Evolutionary conservation across 129 eudicot species (phyloP).

Genomic region (Arctium lappa): DNA sequence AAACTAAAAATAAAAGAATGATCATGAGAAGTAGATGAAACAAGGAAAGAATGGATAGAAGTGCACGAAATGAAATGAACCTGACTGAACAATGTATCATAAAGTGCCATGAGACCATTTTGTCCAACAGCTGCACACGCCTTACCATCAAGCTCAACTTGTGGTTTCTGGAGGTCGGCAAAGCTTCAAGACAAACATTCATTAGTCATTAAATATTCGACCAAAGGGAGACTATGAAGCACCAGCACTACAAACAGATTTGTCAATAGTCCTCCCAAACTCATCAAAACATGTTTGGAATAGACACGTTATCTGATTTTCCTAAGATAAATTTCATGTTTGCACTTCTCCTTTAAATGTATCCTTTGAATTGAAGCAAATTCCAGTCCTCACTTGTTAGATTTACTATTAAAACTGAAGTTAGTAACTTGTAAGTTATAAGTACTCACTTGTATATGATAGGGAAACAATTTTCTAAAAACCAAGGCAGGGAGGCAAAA

Average conservation of each 20-base stretch:
- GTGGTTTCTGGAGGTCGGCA: slow-evolving; percentile 95
- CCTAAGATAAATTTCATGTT: no score
- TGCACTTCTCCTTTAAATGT: no score
- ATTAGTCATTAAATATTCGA: neutral
- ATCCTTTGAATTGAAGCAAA: no score
- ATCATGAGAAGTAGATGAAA: neutral
- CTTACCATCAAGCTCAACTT: slow-evolving; percentile 90
- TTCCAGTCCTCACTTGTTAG: no score
- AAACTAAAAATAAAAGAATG: neutral
- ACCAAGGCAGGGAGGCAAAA: no score
- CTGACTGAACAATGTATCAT: slow-evolving; percentile 93
- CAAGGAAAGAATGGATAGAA: neutral
- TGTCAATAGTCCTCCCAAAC: neutral
- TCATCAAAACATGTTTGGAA: no score
- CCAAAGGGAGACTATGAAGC: neutral
- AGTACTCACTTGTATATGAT: no score
- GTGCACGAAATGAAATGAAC: slow-evolving; percentile 21
- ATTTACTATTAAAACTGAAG: no score
- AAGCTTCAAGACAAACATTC: slow-evolving; percentile 48
- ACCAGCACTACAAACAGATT: neutral
- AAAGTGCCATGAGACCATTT: slow-evolving; percentile 97
- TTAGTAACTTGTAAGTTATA: no score
- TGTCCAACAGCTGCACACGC: slow-evolving; percentile 99
- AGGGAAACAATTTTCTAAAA: no score
- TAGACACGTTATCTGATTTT: no score